phyloP scores from a whole-genome alignment of 192 early-diverging fungal genomes.

The Oehlia diaphana region DNA sequence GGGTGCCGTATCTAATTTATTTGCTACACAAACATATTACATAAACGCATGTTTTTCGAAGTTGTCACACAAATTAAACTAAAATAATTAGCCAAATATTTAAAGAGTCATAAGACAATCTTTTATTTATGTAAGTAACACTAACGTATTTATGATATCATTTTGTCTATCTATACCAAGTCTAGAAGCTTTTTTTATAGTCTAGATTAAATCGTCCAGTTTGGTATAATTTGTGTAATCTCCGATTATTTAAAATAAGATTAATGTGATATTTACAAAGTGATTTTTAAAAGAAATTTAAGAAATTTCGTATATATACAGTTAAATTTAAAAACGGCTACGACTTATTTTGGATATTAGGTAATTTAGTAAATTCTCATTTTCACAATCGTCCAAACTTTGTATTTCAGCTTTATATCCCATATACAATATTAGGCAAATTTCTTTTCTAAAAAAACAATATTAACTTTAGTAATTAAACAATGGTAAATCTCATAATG shows the following conservation, averaged over 20 bases:
- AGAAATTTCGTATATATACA: no score
- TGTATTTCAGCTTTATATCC: slow-evolving; percentile 26
- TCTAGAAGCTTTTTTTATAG: neutral
- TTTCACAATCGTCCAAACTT: neutral
- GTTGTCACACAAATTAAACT: neutral
- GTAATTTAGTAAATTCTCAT: slow-evolving; percentile 2
- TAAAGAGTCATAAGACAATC: neutral
- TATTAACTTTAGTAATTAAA: neutral
- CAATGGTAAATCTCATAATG: neutral
- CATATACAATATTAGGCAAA: neutral
- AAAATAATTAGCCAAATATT: neutral
- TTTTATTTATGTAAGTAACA: neutral
- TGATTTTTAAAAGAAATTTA: no score
- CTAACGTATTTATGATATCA: neutral
- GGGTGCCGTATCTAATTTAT: no score
- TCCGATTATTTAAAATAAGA: no score
- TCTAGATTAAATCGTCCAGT: no score
- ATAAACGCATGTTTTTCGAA: neutral
- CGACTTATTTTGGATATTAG: neutral
- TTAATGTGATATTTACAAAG: no score
- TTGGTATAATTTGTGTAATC: no score
- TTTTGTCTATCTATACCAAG: neutral
- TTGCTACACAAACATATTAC: no score
- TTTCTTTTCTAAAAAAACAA: neutral
- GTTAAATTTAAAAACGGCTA: no score